These are phyloP conservation scores for Suhomyces yuchorum DNA, from an alignment of 1,139 yeast genomes.

Conservation along the genomic window DNA sequence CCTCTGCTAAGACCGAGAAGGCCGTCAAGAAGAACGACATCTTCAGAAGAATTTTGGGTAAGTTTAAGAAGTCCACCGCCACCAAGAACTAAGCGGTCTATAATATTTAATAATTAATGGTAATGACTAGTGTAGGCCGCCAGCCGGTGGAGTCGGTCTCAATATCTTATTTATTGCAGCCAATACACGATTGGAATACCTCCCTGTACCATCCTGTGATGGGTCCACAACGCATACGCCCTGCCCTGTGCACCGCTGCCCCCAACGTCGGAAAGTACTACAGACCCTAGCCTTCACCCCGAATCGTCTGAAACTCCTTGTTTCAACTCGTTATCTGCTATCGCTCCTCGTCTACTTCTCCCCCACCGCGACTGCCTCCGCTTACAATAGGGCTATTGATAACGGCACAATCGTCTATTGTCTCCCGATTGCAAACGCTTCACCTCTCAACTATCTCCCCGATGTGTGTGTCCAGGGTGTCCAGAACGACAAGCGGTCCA, in stretches of 20 bases:
- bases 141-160: not conserved
- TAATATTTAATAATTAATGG: constrained; percentile 13
- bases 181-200: constrained; percentile 1
- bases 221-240: too few species aligned
- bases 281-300: not conserved
- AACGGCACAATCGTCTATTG: not conserved
- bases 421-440: not conserved
- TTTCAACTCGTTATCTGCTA: not conserved
- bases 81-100: constrained; percentile 25
- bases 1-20: constrained; percentile 33
- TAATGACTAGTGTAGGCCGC: not conserved
- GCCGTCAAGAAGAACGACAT: constrained; percentile 50
- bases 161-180: not conserved
- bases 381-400: not conserved
- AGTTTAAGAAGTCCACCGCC: constrained; percentile 46
- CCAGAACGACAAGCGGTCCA: too few species aligned
- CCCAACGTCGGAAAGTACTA: too few species aligned
- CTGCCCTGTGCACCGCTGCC: too few species aligned
- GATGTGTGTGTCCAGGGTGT: too few species aligned
- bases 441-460: not conserved
- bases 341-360: not conserved
- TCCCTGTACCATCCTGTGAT: not conserved
- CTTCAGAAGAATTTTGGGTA: constrained; percentile 51
- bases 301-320: not conserved
- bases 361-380: not conserved